Base-by-base conservation (phyloP, 1,139 yeast species). In the Pneumocystis jirovecii region DNA sequence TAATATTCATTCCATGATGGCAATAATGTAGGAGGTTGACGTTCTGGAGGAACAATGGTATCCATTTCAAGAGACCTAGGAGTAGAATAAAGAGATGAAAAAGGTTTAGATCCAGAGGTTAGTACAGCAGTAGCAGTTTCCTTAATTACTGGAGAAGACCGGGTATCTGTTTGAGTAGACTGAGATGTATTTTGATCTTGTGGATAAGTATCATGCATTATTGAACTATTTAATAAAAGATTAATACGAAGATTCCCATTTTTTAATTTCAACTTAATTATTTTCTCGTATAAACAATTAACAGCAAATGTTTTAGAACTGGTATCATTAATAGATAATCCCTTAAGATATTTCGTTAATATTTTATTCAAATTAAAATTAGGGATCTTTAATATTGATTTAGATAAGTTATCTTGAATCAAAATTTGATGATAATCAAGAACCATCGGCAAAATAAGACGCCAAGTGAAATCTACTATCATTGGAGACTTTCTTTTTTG, bases 11-110 rank as follows among this genome's bases (percentile, higher is more conserved):
- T 72, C 73, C 75, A 72, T 19, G 73, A 67, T 34, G 70, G 74
- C 17, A 72, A 68, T 59, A 76, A 68, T 1, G 77, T 72, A 2
- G 78, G 79, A 1, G 78, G 78, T 65, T 75, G 78, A 37, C 69
- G 72, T 63, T 70, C 68, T 59, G 72, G 73, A 0, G 78, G 75
- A 19, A 74, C 76, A 34, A 80, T 76, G 62, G 75, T 77, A 42
- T 79, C 81, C 70, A 82, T 74, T 69, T 82, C 85, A 60, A 82
- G 78, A 0, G 84, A 83, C 0, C 75, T 78, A 10, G 57, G 34
- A 21, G 60, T 21, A 62, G 45, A 45, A 25, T 50, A 12, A 50
- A 21, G 25, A 50, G 29, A 25, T 17, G 12, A 29, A 50, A 2
- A 15, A 50, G 57, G 21, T 5, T 12, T 1, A 50, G 34, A 50